These are phyloP conservation scores for Persicaria maculosa DNA, from an alignment of 148 eudicot species.

Conservation along the genomic window DNA sequence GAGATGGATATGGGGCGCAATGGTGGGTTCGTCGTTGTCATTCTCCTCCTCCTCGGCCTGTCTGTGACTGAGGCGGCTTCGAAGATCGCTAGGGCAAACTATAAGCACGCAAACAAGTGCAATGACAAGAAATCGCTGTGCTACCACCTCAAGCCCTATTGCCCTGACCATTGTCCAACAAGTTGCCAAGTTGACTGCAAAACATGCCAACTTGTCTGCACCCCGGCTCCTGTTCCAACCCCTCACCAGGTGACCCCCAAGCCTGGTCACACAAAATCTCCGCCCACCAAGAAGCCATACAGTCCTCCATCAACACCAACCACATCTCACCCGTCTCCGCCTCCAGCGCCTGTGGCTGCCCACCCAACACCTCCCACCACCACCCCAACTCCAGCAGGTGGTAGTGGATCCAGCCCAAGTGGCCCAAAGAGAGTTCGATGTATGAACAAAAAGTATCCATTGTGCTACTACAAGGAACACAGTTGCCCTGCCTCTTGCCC, in stretches of 20 bases:
- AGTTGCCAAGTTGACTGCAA: conserved; percentile 10
- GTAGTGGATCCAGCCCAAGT: not conserved
- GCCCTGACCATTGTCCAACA: not conserved
- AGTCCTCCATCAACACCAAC: not conserved
- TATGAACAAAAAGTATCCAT: conserved; percentile 22
- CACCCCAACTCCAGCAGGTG: not conserved
- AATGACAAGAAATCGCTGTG: conserved; percentile 5
- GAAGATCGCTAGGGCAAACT: not conserved
- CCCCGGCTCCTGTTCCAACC: not conserved
- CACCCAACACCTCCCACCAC: conserved; percentile 8
- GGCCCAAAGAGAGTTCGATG: conserved; percentile 17
- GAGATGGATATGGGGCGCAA: conserved; percentile 3
- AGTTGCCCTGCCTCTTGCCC: conserved; percentile 12
- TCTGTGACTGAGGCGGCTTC: not conserved
- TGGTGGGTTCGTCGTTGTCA: not conserved
- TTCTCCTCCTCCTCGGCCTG: conserved; percentile 2
- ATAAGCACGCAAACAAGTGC: conserved; percentile 2
- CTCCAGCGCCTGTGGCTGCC: not conserved
- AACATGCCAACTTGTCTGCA: not conserved
- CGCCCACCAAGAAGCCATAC: conserved; percentile 1
- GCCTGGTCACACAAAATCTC: not conserved
- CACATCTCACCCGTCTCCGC: not conserved
- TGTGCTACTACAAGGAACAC: conserved; percentile 26
- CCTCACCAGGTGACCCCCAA: not conserved
- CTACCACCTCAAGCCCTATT: conserved; percentile 2